Evolutionary conservation across 2,329 filamentous ascomycete genomes (phyloP).

Genomic region (Diplocarpon mali): DNA sequence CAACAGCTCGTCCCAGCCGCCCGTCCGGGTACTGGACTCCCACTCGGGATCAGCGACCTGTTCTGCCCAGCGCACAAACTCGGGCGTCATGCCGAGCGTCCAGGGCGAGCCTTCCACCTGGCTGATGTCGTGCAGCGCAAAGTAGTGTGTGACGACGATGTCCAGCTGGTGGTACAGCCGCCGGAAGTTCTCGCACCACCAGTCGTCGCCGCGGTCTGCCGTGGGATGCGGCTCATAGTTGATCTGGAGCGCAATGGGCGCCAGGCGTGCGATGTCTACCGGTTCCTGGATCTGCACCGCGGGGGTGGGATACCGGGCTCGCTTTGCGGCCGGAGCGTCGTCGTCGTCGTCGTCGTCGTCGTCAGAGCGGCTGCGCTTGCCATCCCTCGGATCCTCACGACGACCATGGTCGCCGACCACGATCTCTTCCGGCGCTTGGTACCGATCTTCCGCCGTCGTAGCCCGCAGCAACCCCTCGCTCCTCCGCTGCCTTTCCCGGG

Average conservation of each 20-base stretch:
- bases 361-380: too few relatives aligned
- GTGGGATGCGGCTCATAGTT: neutral
- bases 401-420: too few relatives aligned
- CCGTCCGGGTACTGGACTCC: neutral
- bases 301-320: neutral
- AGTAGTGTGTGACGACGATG: conserved; percentile 10
- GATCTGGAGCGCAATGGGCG: neutral
- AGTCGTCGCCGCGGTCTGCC: conserved; percentile 9
- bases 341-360: too few relatives aligned
- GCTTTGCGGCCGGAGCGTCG: neutral
- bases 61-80: conserved; percentile 17
- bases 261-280: neutral
- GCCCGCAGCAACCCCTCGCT: too few relatives aligned
- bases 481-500: too few relatives aligned
- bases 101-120: conserved; percentile 9
- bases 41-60: conserved; percentile 18
- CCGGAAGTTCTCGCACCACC: conserved; percentile 15
- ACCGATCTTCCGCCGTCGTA: too few relatives aligned
- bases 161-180: conserved; percentile 6
- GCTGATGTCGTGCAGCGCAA: conserved; percentile 9
- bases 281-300: neutral
- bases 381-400: too few relatives aligned
- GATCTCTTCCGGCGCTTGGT: too few relatives aligned
- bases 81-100: conserved; percentile 7
- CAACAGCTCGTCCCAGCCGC: conserved; percentile 21